Evolutionary conservation across 2,329 filamentous ascomycete genomes (phyloP), one percentile per base, ranked within the genome.

Genomic region (Colletotrichum godetiae): DNA sequence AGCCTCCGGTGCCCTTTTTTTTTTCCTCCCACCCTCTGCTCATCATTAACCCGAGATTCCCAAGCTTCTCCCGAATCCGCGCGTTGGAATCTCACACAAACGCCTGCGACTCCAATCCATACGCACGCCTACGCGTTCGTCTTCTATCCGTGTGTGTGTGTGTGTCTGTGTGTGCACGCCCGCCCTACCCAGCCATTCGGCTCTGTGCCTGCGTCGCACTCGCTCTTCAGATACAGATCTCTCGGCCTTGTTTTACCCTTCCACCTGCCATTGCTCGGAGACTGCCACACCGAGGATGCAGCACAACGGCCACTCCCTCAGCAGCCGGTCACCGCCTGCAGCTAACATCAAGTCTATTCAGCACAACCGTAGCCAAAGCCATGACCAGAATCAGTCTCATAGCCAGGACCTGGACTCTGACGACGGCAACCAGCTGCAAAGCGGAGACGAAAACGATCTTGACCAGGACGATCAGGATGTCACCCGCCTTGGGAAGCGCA

Each of bases 401-500:
- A 52, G 65, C 49, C 55, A 68, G 53, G 80, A 86, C 65, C 80
- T 77, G 60, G 86, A 88, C 65, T 90, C 87, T 79, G 88, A 88
- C 78, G 86, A 86, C 49, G 82, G 80, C 68, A 82, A 84, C 74
- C 75, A 75, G 58, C 75, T 78, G 67, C 83, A 86, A 63, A 89
- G 87, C 78, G 84, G 78, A 49, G 85, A 85, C 62, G 84, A 86
- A 57, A 78, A 80, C 61, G 83, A 85, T 64, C 78, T 81, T 68
- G 86, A 88, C 56, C 84, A 85, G 70, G 84, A 87, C 71, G 83
- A 84, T 67, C 79, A 83, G 60, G 84, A 87, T 63, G 78, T 81
- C 27, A 80, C 80, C 35, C 84, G 84, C 65, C 83, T 80, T 74
- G 85, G 87, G 72, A 92, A 92, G 81, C 87, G 90, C 75, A 92